Evolutionary conservation across 192 early-diverging fungal species (phyloP).

Genomic region (Coemansia sp.): DNA sequence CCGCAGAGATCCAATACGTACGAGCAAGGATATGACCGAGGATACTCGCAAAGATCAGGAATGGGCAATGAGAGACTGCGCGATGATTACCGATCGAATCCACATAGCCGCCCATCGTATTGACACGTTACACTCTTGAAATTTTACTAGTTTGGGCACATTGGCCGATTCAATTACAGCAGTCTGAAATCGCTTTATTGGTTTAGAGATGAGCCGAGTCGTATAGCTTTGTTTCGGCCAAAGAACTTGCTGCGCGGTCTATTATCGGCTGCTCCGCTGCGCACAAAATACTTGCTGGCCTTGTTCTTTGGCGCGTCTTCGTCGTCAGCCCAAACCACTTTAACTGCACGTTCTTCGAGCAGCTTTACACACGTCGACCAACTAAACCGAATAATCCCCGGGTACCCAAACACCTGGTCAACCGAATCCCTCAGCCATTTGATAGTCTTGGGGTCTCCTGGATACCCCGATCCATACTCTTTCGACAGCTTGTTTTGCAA

Average conservation of each 20-base stretch:
- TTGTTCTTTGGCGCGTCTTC: conserved; percentile 10
- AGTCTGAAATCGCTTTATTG: neutral
- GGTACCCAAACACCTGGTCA: conserved; percentile 91
- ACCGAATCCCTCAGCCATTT: conserved; percentile 77
- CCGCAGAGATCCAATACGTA: conserved; percentile 9
- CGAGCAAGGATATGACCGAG: conserved; percentile 8
- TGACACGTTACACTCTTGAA: neutral
- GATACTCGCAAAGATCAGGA: neutral
- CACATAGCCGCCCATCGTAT: neutral
- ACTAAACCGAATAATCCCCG: conserved; percentile 87
- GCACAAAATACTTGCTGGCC: neutral
- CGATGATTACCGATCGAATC: conserved; percentile 4
- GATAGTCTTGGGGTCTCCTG: conserved; percentile 85
- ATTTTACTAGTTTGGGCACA: neutral
- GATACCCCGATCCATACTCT: conserved; percentile 89
- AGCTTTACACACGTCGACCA: conserved; percentile 85
- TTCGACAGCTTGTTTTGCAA: conserved; percentile 52
- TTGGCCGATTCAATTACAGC: neutral
- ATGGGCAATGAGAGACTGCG: conserved; percentile 3
- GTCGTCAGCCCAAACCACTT: conserved; percentile 37
- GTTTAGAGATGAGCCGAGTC: conserved; percentile 18
- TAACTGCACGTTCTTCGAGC: conserved; percentile 57
- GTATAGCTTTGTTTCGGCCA: conserved; percentile 16
- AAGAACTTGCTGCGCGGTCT: conserved; percentile 47
- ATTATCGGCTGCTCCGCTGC: neutral